Conservation (phyloP, 139 green algal genomes). For the Pseudopediastrum boryanum region DNA sequence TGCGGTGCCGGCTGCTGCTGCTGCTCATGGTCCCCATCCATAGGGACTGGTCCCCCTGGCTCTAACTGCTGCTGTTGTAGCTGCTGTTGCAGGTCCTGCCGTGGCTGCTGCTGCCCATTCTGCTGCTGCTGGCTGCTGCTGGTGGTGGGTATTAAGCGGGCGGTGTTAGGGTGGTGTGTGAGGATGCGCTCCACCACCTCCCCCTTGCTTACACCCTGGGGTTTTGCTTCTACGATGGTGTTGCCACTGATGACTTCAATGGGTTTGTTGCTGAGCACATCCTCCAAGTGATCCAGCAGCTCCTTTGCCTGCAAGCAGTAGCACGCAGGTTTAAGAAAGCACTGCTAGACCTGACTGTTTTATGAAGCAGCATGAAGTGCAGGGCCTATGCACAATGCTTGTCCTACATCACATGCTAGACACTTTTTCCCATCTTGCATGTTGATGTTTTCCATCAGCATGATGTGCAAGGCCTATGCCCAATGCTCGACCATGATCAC, state of each 20-base stretch:
- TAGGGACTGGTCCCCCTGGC: background rate
- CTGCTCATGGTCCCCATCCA: background rate
- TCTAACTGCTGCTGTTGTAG: conserved; percentile 4
- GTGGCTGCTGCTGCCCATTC: background rate
- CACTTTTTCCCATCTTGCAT: no score
- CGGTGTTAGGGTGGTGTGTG: conserved; percentile 4
- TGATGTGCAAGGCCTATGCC: background rate
- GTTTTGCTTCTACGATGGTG: conserved; percentile 94
- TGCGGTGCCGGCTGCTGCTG: conserved; percentile 4
- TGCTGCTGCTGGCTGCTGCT: conserved; percentile 23
- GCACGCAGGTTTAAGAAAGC: background rate
- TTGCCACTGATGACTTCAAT: conserved; percentile 87
- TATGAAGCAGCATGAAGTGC: background rate
- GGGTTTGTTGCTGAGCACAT: conserved; percentile 89
- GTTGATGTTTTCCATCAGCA: background rate
- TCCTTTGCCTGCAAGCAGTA: conserved; percentile 87
- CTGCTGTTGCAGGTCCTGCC: background rate
- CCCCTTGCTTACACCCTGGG: conserved; percentile 86
- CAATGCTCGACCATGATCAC: background rate
- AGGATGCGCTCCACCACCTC: conserved; percentile 79
- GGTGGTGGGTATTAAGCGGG: background rate
- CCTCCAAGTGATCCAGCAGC: conserved; percentile 97
- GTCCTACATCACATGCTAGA: no score
- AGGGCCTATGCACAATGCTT: background rate
- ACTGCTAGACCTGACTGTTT: background rate